A percentile compares a stretch with the other conserved stretches of the same genome.
Conservation (phyloP, 495 filamentous ascomycete genomes). For the Aspergillus bridgeri region DNA sequence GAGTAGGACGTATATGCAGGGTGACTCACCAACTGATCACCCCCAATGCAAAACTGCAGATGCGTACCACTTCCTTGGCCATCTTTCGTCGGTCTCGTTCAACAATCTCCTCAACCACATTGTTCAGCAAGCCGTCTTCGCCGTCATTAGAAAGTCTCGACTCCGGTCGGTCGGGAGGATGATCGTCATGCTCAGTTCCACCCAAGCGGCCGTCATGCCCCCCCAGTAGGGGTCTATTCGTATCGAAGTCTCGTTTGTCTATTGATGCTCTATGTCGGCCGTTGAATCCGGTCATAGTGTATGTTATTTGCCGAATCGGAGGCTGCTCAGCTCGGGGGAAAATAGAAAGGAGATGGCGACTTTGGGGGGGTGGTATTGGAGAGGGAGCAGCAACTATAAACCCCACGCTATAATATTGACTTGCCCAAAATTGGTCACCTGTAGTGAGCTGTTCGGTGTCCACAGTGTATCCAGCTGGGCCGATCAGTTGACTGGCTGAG, state of each 20-base stretch:
- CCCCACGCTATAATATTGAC: background rate
- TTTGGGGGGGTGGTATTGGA: background rate
- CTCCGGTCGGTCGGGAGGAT: constrained; percentile 21
- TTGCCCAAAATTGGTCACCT: background rate
- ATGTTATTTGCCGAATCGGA: background rate
- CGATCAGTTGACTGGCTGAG: background rate
- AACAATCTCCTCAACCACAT: constrained; percentile 59
- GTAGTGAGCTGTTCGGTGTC: constrained; percentile 1
- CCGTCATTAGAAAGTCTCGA: constrained; percentile 26
- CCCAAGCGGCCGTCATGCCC: constrained; percentile 29
- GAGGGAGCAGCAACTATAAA: background rate
- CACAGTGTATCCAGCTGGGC: background rate
- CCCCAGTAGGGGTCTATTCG: constrained; percentile 44
- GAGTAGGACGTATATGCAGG: background rate
- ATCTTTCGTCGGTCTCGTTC: constrained; percentile 54
- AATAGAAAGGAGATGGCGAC: background rate
- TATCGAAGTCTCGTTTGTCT: constrained; percentile 62
- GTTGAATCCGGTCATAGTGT: constrained; percentile 30
- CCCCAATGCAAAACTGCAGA: constrained; percentile 58
- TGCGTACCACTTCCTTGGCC: constrained; percentile 47
- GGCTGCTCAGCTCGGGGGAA: background rate
- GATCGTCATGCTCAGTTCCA: constrained; percentile 18
- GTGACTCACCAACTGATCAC: constrained; percentile 53
- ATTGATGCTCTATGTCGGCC: constrained; percentile 24
- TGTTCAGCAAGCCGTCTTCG: constrained; percentile 56